These are phyloP conservation scores for Trichomonascus vanleenenianus DNA, from an alignment of 805 yeast genomes.

Conservation along the genomic window DNA sequence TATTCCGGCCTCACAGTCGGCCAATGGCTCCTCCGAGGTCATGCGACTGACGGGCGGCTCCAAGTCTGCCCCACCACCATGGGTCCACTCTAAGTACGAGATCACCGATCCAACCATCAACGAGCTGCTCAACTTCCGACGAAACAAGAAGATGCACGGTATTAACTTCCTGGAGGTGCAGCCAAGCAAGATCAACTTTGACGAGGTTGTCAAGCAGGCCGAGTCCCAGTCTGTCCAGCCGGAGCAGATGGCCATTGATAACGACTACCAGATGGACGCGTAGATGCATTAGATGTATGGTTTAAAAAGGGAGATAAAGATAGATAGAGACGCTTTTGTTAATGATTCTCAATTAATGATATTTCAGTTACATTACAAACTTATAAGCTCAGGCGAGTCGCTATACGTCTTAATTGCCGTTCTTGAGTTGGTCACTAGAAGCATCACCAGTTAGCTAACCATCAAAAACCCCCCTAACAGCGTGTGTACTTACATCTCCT, in stretches of 20 bases:
- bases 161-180: constrained; percentile 28
- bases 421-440: neutral
- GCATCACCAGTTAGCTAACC: neutral
- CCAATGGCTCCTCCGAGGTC: constrained; percentile 43
- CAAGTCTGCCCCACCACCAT: constrained; percentile 62
- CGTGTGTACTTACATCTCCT: constrained; percentile 32
- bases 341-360: no score
- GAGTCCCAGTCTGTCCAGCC: neutral
- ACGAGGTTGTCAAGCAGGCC: constrained; percentile 1
- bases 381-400: no score
- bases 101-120: constrained; percentile 40
- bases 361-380: neutral
- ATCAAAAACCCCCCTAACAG: neutral
- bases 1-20: constrained; percentile 32
- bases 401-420: neutral
- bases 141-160: constrained; percentile 22
- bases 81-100: constrained; percentile 78
- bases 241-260: neutral
- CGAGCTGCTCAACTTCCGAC: constrained; percentile 22
- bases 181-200: constrained; percentile 12
- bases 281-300: neutral
- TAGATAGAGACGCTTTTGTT: no score
- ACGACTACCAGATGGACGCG: neutral
- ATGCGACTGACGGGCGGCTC: constrained; percentile 78
- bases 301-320: neutral